These are phyloP conservation scores for Gossypium longicalyx DNA, from an alignment of 345 rosid genomes.

Conservation along the genomic window DNA sequence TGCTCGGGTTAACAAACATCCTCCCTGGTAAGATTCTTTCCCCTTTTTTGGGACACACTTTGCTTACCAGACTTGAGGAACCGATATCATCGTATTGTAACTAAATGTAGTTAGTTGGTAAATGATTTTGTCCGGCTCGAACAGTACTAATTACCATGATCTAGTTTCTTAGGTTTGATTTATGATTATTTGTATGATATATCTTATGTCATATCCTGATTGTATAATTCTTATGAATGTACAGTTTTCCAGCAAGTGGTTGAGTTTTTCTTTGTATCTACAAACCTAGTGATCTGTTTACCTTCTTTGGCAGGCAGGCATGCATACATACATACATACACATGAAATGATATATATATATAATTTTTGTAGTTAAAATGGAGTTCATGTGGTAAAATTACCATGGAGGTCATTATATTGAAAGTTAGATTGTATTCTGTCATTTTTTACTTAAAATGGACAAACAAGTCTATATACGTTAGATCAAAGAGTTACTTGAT, in stretches of 20 bases:
- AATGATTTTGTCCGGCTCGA: constrained; percentile 1
- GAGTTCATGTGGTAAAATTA: too few relatives aligned
- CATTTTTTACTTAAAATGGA: too few relatives aligned
- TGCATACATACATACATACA: too few relatives aligned
- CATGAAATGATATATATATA: too few relatives aligned
- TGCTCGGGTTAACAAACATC: constrained; percentile 9
- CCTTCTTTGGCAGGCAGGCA: background rate
- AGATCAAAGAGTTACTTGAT: too few relatives aligned
- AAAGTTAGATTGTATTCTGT: too few relatives aligned
- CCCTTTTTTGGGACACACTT: constrained; percentile 14
- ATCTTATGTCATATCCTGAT: constrained; percentile 7
- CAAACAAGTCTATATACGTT: too few relatives aligned
- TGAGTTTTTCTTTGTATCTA: background rate
- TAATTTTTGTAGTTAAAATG: too few relatives aligned
- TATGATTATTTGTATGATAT: constrained; percentile 14
- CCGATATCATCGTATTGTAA: background rate
- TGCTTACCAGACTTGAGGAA: constrained; percentile 11
- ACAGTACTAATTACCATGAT: constrained; percentile 5
- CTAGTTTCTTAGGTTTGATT: constrained; percentile 11
- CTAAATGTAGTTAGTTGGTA: constrained; percentile 14
- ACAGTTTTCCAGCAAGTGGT: constrained; percentile 9
- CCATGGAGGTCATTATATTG: too few relatives aligned
- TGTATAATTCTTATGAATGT: constrained; percentile 19
- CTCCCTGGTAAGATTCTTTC: constrained; percentile 21
- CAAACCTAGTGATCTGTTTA: background rate